Base-by-base conservation (phyloP, 352 stramenopile species). In the Globisporangium alternatum region DNA sequence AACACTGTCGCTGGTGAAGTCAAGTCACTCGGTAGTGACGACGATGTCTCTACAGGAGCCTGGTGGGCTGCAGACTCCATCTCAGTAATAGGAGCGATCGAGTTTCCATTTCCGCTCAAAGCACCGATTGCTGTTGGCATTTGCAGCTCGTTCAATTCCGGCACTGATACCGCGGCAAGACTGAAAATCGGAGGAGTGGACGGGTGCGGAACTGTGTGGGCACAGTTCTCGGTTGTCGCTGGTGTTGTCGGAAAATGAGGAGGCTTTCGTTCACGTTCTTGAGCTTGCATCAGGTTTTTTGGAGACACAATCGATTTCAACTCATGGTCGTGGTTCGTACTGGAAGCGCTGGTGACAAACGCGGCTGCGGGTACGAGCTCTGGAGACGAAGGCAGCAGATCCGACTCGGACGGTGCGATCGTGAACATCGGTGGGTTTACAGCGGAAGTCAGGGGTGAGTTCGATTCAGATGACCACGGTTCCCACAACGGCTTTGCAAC, bases 401-500 rank as follows among this genome's bases (percentile, higher is more conserved):
- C 60, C 19, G 17, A 21, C 28, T 21, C 41, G 17, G 60, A 66
- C 15, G 60, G 60, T 30, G 51, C 28, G 41, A 66, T 22, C 1
- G 60, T 66, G 30, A 66, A 66, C 60, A 65, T 51, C 28, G 75
- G 74, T 15, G 66, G 68, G 56, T 75, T 76, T 8, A 48, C 74
- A 47, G 77, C 75, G 28, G 73, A 68, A 31, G 74, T 76, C 75
- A 80, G 69, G 0, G 72, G 66, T 2, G 73, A 79, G 12, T 65
- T 66, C 10, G 68, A 67, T 37, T 66, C 72, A 13, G 75, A 78
- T 12, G 70, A 75, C 75, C 75, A 83, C 21, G 75, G 75, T 57
- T 78, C 68, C 75, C 75, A 83, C 31, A 83, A 60, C n/a, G 75
- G 68, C 45, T 76, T 77, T 10, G 67, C 63, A 19, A 64, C 68